Percentiles rank a stretch among this genome's conserved stretches.
Conservation (phyloP, 106 monocot genomes). For the Dendrobium nobile region DNA sequence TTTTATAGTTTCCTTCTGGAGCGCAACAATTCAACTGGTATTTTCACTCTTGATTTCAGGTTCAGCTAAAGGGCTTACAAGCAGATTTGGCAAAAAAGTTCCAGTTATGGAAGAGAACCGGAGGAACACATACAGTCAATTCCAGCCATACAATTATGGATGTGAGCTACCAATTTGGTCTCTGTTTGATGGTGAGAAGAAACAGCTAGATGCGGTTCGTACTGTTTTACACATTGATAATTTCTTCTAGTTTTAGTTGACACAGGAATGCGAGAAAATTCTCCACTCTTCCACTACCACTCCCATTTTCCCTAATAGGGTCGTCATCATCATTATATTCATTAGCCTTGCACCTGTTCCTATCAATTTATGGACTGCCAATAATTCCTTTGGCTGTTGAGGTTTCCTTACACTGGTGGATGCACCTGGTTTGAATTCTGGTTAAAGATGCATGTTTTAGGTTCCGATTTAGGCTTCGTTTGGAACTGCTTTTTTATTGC, state of each 20-base stretch:
- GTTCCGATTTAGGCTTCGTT: too few species aligned
- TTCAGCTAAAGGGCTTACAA: slow-evolving; percentile 26
- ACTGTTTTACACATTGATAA: not conserved
- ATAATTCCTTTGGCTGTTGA: too few species aligned
- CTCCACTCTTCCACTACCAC: not conserved
- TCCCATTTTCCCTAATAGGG: not conserved
- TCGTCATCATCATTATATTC: not conserved
- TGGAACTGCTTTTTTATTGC: too few species aligned
- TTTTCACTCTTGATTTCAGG: slow-evolving; percentile 23
- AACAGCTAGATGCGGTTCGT: slow-evolving; percentile 56
- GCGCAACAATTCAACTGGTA: not conserved
- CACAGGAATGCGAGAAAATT: not conserved
- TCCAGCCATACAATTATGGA: slow-evolving; percentile 13
- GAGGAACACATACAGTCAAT: slow-evolving; percentile 58
- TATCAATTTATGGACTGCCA: too few species aligned
- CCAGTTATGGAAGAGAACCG: slow-evolving; percentile 54
- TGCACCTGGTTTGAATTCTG: too few species aligned
- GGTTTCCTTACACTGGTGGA: too few species aligned
- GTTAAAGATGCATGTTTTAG: too few species aligned
- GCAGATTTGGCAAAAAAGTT: slow-evolving; percentile 49
- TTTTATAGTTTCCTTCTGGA: not conserved
- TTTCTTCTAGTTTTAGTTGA: not conserved
- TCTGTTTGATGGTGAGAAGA: slow-evolving; percentile 37
- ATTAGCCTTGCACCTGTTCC: not conserved
- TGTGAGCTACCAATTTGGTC: slow-evolving; percentile 31